Base-by-base conservation (phyloP, 1,284 basidiomycete genomes). In the Malassezia sympodialis region DNA sequence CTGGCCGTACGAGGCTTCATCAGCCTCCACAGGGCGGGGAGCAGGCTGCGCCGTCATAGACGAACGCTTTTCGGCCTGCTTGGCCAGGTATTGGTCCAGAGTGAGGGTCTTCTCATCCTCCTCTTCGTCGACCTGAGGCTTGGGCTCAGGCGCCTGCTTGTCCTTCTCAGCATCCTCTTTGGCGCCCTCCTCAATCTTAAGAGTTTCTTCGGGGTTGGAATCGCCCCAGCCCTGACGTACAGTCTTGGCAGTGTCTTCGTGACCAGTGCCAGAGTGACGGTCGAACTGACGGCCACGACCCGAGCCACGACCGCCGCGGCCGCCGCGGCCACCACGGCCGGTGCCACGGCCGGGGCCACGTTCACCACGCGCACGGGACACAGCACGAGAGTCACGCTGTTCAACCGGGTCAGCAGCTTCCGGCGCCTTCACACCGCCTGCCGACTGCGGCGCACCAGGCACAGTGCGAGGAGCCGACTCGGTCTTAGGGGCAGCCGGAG, bases 101-200 rank as follows among this genome's bases (percentile, higher is more conserved):
- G 87, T 88, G 66, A 89, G 80, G 40, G 88, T 91, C 77, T 90
- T 88, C 79, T 94, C 90, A 76, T 90, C 88, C 76, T 91, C 88
- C 76, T 94, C 90, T 81, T 84, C 90, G 81, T 84, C 58, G 76
- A 71, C 53, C 65, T 19, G 17, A 34, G 44, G 27, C 44, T 46
- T 31, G n/a, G 21, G n/a, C 39, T 64, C 62, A 39, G 58, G 56
- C 21, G 56, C 61, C 30, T 37, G 35, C 49, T 68, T 73, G 21
- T 57, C 49, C 37, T 66, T 62, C 54, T 66, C 59, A 40, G 49
- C 63, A 34, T 51, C 49, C 30, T 43, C 37, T 48, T 50, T 45
- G 39, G 49, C 49, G 27, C 45, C 50, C 50, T 57, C 78, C 77
- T 93, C 90, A 42, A 79, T 80, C 76, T 85, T 84, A 69, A 85